A percentile compares a stretch with the other conserved stretches of the same genome.
Evolutionary conservation across 257 asterid genomes (phyloP).

Genomic region (Nicotiana otophora): DNA sequence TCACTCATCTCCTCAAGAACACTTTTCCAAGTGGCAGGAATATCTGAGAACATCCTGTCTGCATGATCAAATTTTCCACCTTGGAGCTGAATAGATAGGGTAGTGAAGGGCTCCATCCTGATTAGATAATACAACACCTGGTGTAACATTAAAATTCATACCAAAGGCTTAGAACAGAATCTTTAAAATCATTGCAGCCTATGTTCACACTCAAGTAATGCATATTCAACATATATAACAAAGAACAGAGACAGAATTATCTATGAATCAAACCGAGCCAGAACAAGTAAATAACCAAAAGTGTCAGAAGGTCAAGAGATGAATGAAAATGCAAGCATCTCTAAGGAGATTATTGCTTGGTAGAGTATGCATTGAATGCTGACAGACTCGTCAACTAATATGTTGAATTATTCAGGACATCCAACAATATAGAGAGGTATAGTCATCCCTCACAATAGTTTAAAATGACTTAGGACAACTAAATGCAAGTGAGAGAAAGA

Average conservation of each 20-base stretch:
- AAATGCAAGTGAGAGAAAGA: constrained; percentile 13
- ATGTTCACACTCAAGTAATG: constrained; percentile 14
- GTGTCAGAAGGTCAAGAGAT: neutral
- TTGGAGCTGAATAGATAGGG: constrained; percentile 94
- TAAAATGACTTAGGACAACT: neutral
- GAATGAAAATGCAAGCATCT: neutral
- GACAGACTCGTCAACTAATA: neutral
- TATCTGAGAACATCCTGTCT: constrained; percentile 94
- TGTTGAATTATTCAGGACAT: neutral
- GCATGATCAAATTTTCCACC: constrained; percentile 99
- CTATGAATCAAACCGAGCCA: neutral
- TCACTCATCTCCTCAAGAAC: constrained; percentile 99
- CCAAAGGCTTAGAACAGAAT: constrained; percentile 2
- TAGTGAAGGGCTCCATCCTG: constrained; percentile 94
- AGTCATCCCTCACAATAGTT: neutral
- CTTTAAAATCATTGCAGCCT: neutral
- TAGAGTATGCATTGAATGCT: neutral
- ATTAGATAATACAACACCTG: constrained; percentile 92
- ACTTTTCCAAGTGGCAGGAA: constrained; percentile 91
- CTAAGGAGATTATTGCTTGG: neutral
- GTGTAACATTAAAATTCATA: constrained; percentile 19
- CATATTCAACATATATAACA: constrained; percentile 1
- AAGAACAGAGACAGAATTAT: neutral
- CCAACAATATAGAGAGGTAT: constrained; percentile 5
- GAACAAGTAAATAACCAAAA: neutral